Base-by-base conservation (phyloP, 768 basidiomycete species). In the Suillus subluteus region DNA sequence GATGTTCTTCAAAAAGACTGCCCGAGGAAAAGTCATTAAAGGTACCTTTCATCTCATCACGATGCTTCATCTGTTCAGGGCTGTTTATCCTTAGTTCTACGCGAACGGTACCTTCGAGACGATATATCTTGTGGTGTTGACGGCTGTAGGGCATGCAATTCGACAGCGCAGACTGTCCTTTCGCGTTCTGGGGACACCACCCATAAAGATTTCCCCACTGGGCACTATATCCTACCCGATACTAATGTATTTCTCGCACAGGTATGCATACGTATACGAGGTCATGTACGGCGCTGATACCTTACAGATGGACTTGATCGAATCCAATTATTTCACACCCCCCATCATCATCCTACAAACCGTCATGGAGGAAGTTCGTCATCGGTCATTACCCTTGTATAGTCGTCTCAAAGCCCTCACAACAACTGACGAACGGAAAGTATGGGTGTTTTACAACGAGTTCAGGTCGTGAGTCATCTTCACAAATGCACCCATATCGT, bases 1-100 rank as follows among this genome's bases (percentile, higher is more conserved):
- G 67, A 97, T 95, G 75, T 99, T 96, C 79, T 92, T 96, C 84
- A 97, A 94, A 79, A 99, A 99, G 80, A 98, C 98, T 0, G 91
- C 93, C 0, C 82, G 88, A 71, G 98, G 98, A 18, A 96, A 96
- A 74, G 94, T 99, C 23, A 87, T 96, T 73, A 98, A 96, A 82
- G 91, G 96, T 95, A 58, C 54, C 82, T 66, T 23, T 13, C 30
- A 26, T 54, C 26, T 62, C 32, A 26, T 26, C 15, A 40, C 21
- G 15, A 35, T 62, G 16, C 30, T 63, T n/a, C 41, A 8, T 13
- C 30, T 23, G 38, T 52, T 16, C 13, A 52, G 15, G n/a, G 58
- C 46, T 2, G 52, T 11, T 56, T 52, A 23, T 15, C 50, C 46
- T 48, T n/a, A 52, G 50, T 52, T 66, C 82, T 98, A 26, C 87